Base-by-base conservation (phyloP, 352 stramenopile genomes). In the Phytophthora foliorum region DNA sequence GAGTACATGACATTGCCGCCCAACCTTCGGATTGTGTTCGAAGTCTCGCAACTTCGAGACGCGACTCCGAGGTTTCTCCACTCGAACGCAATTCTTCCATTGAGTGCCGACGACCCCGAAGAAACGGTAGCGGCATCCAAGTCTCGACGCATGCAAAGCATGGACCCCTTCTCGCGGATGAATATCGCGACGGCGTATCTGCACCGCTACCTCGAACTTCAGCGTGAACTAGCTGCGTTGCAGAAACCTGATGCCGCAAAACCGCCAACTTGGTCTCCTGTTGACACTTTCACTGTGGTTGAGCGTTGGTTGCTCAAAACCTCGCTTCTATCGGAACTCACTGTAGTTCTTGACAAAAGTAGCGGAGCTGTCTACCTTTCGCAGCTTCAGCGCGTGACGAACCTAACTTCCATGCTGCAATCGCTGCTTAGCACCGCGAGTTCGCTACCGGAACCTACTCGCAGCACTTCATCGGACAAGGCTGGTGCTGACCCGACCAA, bases 21-120 rank as follows among this genome's bases (percentile, higher is more conserved):
- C 3, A 91, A 92, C 22, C 24, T 94, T 14, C 83, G 76, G 0
- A 78, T 94, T 24, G 2, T 89, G 0, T 92, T 93, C 29, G 87
- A 94, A 56, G 74, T 81, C 0, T 45, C 85, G 10, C 63, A 69
- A 3, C 57, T 90, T 21, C 36, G 56, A 0, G 29, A 83, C 36
- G 80, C 71, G 0, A 82, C 78, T 3, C 80, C 82, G 0, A 59
- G 22, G 8, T 59, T 86, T 22, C 38, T 88, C 6, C 42, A 73
- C 4, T 48, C 61, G 25, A 81, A 67, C 39, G 38, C 63, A 0
- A 67, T 90, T 11, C 44, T 90, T 0, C 45, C 60, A 6, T 46
- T 85, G 6, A 45, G 50, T 22, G 24, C 11, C 6, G 45, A 53
- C 9, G 48, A 63, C 10, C 25, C 22, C 2, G 21, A 51, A 6